Base-by-base conservation (phyloP, 1,139 yeast species). In the Hansenula sp. region DNA sequence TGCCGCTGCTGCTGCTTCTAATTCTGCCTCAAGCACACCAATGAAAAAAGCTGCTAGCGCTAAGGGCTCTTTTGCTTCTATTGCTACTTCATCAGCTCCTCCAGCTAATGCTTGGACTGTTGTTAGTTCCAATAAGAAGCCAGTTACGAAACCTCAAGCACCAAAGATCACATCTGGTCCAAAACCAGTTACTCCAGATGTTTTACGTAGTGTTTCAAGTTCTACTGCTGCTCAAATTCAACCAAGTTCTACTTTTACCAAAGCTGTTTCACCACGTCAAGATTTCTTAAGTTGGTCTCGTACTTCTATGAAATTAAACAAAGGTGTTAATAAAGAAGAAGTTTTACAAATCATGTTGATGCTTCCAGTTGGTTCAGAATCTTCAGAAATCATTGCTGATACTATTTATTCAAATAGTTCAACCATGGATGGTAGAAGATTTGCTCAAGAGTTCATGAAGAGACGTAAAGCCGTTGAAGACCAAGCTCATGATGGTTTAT, bases 401-500 rank as follows among this genome's bases (percentile, higher is more conserved):
- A 87, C 97, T 13, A 81, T 92, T 46, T 90, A 89, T 64, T 80
- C 94, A 37, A 86, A 92, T 50, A 86, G 96, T 24, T 77, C 94
- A 3, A 84, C 94, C 3, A 82, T 92, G 87, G 97, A 92, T 60
- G 98, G 97, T 19, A 80, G 96, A 59, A 75, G 96, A 48, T 92
- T 90, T 68, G 95, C 97, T 1, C 79, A 76, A 44, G 98, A 92
- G 57, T 92, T 92, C 60, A 69, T 84, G 60, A 85, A 83, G 65
- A 80, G 85, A 59, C 82, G 94, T 57, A 73, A 71, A 49, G 74
- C 68, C 43, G 89, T 86, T 38, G 96, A 87, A 58, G 75, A 66
- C 46, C 72, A 70, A 46, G 65, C 75, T 20, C 69, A 72, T 46
- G 80, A 75, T 51, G 82, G 79, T 27, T 62, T 77, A 44, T 72